Evolutionary conservation across 176 grass and related monocot species (phyloP).

Genomic region (Eleusine indica): DNA sequence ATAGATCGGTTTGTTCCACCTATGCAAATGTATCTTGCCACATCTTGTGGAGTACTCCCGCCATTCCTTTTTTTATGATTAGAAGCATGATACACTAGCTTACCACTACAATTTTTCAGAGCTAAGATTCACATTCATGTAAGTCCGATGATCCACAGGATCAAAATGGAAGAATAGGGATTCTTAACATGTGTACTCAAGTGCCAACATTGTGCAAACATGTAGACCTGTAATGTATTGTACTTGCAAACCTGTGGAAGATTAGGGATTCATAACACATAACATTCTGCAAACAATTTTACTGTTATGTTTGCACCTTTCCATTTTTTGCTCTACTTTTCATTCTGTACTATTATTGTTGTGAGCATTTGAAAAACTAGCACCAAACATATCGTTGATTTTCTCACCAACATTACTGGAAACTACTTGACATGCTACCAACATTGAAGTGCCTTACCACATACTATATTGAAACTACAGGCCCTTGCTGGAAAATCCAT

Average conservation of each 20-base stretch:
- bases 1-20: not conserved
- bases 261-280: conserved; percentile 15
- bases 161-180: conserved; percentile 20
- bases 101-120: not conserved
- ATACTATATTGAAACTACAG: conserved; percentile 51
- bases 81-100: no score
- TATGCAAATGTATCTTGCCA: not conserved
- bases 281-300: conserved; percentile 17
- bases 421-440: conserved; percentile 28
- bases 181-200: not conserved
- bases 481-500: conserved; percentile 88
- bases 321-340: not conserved
- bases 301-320: conserved; percentile 6
- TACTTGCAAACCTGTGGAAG: not conserved
- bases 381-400: not conserved
- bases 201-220: not conserved
- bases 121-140: not conserved
- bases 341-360: conserved; percentile 9
- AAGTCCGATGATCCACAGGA: not conserved
- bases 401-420: conserved; percentile 30
- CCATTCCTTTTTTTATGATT: no score
- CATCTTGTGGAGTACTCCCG: no score
- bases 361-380: conserved; percentile 34
- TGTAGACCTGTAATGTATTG: not conserved
- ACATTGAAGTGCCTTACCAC: conserved; percentile 31